Evolutionary conservation across 345 rosid species (phyloP), one percentile per base, ranked within the genome.

Genomic region (Sonneratia caseolaris): DNA sequence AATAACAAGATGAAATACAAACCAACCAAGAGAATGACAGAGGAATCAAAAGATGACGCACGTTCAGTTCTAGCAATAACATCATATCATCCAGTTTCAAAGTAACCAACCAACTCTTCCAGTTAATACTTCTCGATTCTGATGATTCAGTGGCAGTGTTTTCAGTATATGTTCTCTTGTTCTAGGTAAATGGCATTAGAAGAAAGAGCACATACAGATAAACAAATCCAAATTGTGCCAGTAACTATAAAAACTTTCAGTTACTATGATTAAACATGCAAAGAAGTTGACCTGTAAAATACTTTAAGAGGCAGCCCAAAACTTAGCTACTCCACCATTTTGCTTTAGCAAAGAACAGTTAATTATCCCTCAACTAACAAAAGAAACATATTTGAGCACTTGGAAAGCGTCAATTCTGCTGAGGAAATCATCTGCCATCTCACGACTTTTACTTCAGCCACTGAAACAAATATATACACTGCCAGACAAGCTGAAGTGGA

Each of bases 371-470:
- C 59, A 68, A 73, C 70, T 40, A 68, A 68, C 55, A 48, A 68
- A 73, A 73, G 32, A 73, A 73, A 53, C 42, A 53, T 70, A 55
- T 38, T 66, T 35, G 71, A 68, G 76, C 70, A 68, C 76, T 56
- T 55, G 45, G 10, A 43, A 38, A 73, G 55, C 66, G 57, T 48
- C 51, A 68, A 22, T 68, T 18, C 45, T 42, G 45, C 64, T 55
- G 59, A 53, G 66, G 55, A 70, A 53, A 59, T 51, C 64, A 35
- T 13, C 68, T 45, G 38, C 70, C 69, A 68, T 42, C 72, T 45
- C 66, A 42, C 49, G 68, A 47, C 73, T 51, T 64, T 64, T 48
- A 45, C 76, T 38, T 69, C 45, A 48, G 70, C 62, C 73, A 73
- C 67, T 43, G 21, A 64, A 42, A 70, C 47, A 55, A 62, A 68